These are phyloP conservation scores for Tetratostichococcus sp. DNA, from an alignment of 139 green algal species.

Conservation along the genomic window DNA sequence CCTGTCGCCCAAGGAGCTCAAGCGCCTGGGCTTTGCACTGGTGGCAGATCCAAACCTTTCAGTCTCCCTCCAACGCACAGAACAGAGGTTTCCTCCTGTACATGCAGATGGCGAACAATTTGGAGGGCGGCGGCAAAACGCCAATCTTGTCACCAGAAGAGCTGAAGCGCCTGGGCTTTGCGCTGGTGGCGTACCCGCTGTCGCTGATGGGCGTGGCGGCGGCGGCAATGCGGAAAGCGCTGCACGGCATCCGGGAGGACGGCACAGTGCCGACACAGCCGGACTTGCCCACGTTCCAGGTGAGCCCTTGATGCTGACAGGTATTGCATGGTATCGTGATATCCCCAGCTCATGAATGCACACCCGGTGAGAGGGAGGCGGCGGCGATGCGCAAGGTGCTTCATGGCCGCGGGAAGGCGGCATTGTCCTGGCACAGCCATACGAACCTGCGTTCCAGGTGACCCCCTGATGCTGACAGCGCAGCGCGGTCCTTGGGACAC, in stretches of 20 bases:
- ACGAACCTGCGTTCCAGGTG: neutral
- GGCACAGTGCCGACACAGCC: neutral
- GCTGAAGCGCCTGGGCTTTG: slow-evolving; percentile 84
- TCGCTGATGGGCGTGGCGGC: slow-evolving; percentile 77
- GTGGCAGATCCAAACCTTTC: no score
- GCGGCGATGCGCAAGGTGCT: no score
- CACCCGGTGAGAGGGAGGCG: no score
- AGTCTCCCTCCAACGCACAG: no score
- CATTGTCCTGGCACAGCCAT: neutral
- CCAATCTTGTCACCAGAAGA: slow-evolving; percentile 73
- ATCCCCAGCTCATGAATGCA: no score
- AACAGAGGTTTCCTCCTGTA: no score
- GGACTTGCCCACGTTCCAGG: slow-evolving; percentile 1
- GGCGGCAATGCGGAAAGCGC: slow-evolving; percentile 59
- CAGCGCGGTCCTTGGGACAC: no score
- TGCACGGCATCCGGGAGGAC: slow-evolving; percentile 26
- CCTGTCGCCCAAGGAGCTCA: no score
- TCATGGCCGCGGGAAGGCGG: no score
- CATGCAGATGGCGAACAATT: slow-evolving; percentile 94
- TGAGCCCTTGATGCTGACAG: neutral
- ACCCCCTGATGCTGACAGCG: neutral
- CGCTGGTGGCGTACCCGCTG: slow-evolving; percentile 84
- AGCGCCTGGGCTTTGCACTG: no score
- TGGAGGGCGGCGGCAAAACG: slow-evolving; percentile 93
- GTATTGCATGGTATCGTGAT: neutral